Percentiles rank a stretch among this genome's conserved stretches.
Conservation (phyloP, 2,329 filamentous ascomycete genomes). For the Thielaviopsis ethacetica region DNA sequence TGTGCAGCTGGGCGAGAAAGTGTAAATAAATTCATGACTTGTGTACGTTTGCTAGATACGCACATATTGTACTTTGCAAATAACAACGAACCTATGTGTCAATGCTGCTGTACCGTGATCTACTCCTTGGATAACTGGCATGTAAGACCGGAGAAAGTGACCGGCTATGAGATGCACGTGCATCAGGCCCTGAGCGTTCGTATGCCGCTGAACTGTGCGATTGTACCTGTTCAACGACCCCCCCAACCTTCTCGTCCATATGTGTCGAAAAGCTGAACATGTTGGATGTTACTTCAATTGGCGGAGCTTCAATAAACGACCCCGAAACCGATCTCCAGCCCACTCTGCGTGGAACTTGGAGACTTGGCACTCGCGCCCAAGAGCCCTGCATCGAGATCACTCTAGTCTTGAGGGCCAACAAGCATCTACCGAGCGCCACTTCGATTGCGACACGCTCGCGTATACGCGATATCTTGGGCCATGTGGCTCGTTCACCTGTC, state of each 20-base stretch:
- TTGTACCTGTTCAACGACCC: background rate
- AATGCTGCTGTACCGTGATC: background rate
- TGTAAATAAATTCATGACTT: background rate
- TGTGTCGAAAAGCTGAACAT: background rate
- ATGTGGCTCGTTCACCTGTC: slow-evolving; percentile 71
- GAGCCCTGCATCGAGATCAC: slow-evolving; percentile 28
- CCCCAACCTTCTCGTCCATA: background rate
- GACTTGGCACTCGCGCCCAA: background rate
- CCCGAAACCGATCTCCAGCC: background rate
- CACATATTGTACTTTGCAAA: background rate
- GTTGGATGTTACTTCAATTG: background rate
- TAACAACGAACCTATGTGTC: background rate
- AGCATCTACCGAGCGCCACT: slow-evolving; percentile 61
- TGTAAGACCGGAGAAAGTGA: background rate
- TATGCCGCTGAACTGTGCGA: background rate
- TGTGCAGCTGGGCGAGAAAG: background rate
- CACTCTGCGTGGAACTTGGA: background rate
- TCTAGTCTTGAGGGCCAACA: slow-evolving; percentile 49
- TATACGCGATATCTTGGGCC: slow-evolving; percentile 76
- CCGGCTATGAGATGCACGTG: background rate
- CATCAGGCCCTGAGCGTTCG: background rate
- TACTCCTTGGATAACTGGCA: background rate
- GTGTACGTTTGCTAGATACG: too few species aligned
- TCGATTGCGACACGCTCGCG: slow-evolving; percentile 81
- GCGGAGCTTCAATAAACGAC: background rate